phyloP scores from a whole-genome alignment of 2,329 filamentous ascomycete genomes.

The Aspergillus neotritici region DNA sequence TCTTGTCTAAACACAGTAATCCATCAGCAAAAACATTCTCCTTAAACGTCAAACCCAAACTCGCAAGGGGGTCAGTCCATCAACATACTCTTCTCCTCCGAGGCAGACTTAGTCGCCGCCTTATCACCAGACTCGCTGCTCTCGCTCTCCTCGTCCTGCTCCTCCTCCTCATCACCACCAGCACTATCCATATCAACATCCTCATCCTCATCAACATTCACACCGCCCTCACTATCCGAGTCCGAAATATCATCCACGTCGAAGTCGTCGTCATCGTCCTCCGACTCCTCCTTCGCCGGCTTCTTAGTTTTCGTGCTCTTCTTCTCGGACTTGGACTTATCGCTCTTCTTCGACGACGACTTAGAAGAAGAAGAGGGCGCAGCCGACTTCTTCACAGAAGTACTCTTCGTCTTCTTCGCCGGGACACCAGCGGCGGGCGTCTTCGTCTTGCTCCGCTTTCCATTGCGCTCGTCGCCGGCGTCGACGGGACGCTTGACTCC shows the following conservation, averaged over 20 bases:
- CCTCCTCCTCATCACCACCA: conserved; percentile 36
- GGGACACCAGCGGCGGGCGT: conserved; percentile 8
- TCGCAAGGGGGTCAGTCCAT: conserved; percentile 14
- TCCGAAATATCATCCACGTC: conserved; percentile 51
- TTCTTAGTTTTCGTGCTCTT: conserved; percentile 32
- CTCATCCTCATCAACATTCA: conserved; percentile 50
- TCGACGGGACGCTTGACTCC: conserved; percentile 40
- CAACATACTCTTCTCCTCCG: conserved; percentile 25
- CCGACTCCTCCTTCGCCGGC: conserved; percentile 37
- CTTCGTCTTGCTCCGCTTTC: conserved; percentile 36
- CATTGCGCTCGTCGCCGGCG: conserved; percentile 33
- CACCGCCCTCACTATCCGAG: conserved; percentile 34
- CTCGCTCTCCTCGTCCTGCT: conserved; percentile 27
- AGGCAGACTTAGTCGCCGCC: conserved; percentile 14
- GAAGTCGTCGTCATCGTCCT: conserved; percentile 48
- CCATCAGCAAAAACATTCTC: not conserved
- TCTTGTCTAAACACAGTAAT: conserved; percentile 50
- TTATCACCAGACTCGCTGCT: conserved; percentile 25
- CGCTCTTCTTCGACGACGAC: conserved; percentile 23
- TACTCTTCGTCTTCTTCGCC: conserved; percentile 25
- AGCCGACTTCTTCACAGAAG: conserved; percentile 23
- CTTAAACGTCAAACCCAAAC: not conserved
- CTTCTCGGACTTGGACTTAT: conserved; percentile 29
- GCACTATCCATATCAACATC: conserved; percentile 40
- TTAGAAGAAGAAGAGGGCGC: conserved; percentile 7